Base-by-base conservation (phyloP, 2,329 filamentous ascomycete species). In the Pezicula carpinea region DNA sequence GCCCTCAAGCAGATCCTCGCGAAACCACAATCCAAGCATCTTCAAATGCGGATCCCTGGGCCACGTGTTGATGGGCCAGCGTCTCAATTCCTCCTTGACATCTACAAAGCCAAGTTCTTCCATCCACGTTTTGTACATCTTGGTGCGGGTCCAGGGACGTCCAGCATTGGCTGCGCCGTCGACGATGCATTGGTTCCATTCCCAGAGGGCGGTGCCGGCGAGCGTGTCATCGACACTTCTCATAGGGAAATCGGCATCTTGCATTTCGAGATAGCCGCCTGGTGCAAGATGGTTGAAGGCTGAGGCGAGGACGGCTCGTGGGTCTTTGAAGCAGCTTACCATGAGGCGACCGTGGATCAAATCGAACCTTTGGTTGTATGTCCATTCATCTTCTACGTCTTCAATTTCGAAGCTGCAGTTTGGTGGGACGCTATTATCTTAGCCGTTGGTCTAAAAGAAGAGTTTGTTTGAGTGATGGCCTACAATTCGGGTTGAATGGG, bases 331-430 rank as follows among this genome's bases (percentile, higher is more conserved):
- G 23, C 39, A 44, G 23, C 33, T 38, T 7, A 49, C 23, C 62
- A 77, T 67, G 21, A 71, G 64, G 17, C 74, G 66, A 33, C 64
- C 59, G 56, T 76, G 73, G 48, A 77, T 70, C 49, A 69, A 71
- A 55, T 76, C 73, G 56, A 76, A 76, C 51, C 72, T 62, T 1
- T 66, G 58, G 49, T 69, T 72, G 3, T 34, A 46, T 17, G 70
- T 61, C 75, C 75, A 79, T 6, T 69, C 61, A 44, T 71, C 64
- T 54, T 75, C 70, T 10, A 72, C 64, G 52, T 77, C 74, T 51
- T 77, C 73, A 11, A 77, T 64, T 41, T 75, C 59, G 56, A 77
- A 77, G 18, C 65, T 64, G 29, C 75, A 64, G 51, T 77, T 77
- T 17, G 71, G 69, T 22, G 74, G 74, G 4, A 43, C 40, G 19